Evolutionary conservation across 768 basidiomycete species (phyloP).

Genomic region (Cystobasidium tubakii): DNA sequence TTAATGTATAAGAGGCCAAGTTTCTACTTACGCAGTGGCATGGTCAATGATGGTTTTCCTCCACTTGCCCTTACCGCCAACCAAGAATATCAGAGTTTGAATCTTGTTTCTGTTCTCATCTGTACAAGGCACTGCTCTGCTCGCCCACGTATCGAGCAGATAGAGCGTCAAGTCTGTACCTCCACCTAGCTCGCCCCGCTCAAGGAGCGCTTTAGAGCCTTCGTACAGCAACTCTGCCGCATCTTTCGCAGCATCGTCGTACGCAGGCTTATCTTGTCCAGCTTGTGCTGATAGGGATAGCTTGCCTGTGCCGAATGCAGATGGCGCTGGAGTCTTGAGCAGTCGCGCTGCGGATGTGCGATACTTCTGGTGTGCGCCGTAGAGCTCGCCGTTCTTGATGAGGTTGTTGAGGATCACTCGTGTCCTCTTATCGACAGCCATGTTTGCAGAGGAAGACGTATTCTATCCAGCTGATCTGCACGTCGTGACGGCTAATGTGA

Average conservation of each 20-base stretch:
- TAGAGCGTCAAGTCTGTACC: constrained; percentile 78
- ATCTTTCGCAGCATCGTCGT: constrained; percentile 63
- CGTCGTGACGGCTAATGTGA: no score
- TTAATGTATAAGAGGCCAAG: no score
- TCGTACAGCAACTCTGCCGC: constrained; percentile 92
- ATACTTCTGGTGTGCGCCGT: constrained; percentile 37
- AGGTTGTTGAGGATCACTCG: constrained; percentile 32
- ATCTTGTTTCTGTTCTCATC: constrained; percentile 41
- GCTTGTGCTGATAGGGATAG: not conserved
- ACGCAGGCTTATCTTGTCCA: constrained; percentile 1
- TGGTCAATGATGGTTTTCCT: constrained; percentile 54
- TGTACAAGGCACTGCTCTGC: constrained; percentile 57
- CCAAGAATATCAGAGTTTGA: constrained; percentile 22
- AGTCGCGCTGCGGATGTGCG: constrained; percentile 36
- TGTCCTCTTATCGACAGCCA: constrained; percentile 19
- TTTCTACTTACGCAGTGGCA: constrained; percentile 55
- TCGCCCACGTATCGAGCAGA: constrained; percentile 75
- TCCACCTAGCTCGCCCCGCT: constrained; percentile 78
- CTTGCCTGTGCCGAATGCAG: constrained; percentile 31
- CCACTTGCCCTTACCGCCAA: constrained; percentile 28
- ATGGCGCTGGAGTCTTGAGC: constrained; percentile 36
- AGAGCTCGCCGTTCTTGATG: constrained; percentile 29
- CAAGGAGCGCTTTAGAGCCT: constrained; percentile 76
- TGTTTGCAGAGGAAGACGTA: not conserved
- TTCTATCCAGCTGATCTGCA: not conserved